Conservation (phyloP, 2,329 filamentous ascomycete genomes). For the Fusarium buxicola region DNA sequence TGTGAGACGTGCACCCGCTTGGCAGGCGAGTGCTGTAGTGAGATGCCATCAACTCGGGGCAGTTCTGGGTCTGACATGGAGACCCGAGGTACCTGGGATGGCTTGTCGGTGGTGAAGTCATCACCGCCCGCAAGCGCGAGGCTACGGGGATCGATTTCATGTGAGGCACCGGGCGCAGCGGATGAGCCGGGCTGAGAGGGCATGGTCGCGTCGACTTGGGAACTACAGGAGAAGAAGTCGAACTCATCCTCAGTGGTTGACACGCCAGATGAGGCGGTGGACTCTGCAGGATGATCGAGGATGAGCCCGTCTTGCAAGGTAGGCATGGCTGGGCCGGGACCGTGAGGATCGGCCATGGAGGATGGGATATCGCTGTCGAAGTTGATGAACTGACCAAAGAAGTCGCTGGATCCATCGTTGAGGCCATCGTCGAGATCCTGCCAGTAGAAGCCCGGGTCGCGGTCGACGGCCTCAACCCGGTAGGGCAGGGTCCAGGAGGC, state of each 20-base stretch:
- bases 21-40: slow-evolving; percentile 53
- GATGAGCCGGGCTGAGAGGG: slow-evolving; percentile 39
- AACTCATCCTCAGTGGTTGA: slow-evolving; percentile 52
- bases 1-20: slow-evolving; percentile 48
- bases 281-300: slow-evolving; percentile 47
- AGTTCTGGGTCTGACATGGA: slow-evolving; percentile 63
- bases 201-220: slow-evolving; percentile 44
- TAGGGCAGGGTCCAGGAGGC: slow-evolving; percentile 53
- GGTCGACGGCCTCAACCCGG: slow-evolving; percentile 50
- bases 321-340: slow-evolving; percentile 40
- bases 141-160: slow-evolving; percentile 48
- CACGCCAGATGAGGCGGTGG: slow-evolving; percentile 51
- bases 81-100: slow-evolving; percentile 46
- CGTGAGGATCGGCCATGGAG: slow-evolving; percentile 38
- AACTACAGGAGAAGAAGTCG: slow-evolving; percentile 52
- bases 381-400: slow-evolving; percentile 54
- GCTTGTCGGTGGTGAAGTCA: slow-evolving; percentile 33
- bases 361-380: slow-evolving; percentile 48
- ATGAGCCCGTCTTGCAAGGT: slow-evolving; percentile 46
- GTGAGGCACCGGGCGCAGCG: slow-evolving; percentile 21
- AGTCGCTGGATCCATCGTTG: slow-evolving; percentile 48
- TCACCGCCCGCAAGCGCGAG: slow-evolving; percentile 39
- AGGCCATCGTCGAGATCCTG: slow-evolving; percentile 48
- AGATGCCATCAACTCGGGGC: slow-evolving; percentile 60
- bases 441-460: slow-evolving; percentile 53